Base-by-base conservation (phyloP, 2,329 filamentous ascomycete genomes). In the Fusarium marasasianum region DNA sequence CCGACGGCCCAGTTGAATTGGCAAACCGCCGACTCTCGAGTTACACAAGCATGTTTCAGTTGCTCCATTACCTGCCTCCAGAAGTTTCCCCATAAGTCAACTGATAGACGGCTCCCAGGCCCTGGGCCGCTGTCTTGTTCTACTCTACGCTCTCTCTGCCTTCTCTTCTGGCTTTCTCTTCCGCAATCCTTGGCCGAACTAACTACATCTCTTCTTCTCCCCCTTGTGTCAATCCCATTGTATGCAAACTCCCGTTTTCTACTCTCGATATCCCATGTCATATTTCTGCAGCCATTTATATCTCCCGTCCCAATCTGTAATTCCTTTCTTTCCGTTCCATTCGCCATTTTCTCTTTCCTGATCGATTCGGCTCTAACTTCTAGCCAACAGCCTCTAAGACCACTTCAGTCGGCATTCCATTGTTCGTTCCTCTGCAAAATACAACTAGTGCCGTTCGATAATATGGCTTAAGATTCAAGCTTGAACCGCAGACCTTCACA, bases 11-110 rank as follows among this genome's bases (percentile, higher is more conserved):
- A 76, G 59, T 73, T 76, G 68, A 66, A 76, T 75, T 77, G 72
- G 72, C 73, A 78, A 79, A 78, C 76, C 76, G 64, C 77, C 76
- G 75, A 73, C 69, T 65, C 48, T 77, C 69, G 58, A 71, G 82
- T 83, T 77, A 79, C 80, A 82, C 81, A 69, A 77, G 63, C 76
- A 77, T 83, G 82, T 82, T 81, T 82, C 80, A 80, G 76, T 80
- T 74, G 72, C 71, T 74, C 71, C 55, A 69, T 68, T 47, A 70
- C 56, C 53, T 73, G 66, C 55, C 72, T 63, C 66, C 70, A 75
- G 69, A 73, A 77, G 67, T 55, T 78, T 79, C 69, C 71, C 69
- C 73, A 76, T 75, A 79, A 59, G 56, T 51, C 56, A 59, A 70
- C 60, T 54, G 26, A 51, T 48, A 72, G 73, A 72, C 70, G 61